Evolutionary conservation across 352 stramenopile species (phyloP), one percentile per base, ranked within the genome.

Genomic region (Halophytophthora batemanensis): DNA sequence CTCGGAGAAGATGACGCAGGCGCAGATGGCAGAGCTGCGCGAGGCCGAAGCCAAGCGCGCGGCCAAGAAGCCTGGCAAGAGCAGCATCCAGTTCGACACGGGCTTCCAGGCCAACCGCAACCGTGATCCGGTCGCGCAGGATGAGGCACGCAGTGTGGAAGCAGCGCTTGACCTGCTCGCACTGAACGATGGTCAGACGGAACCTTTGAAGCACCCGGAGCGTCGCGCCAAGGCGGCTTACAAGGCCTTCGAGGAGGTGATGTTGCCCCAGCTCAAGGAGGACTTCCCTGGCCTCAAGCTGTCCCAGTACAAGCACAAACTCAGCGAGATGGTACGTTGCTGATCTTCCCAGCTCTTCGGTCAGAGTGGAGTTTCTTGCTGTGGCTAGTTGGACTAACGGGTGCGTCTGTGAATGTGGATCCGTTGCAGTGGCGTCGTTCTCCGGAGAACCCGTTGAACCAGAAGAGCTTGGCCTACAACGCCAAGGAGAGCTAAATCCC

Each of bases 241-340:
- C 67, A 91, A 89, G 66, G 80, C 80, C 13, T 91, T 86, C 50
- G 80, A 89, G 55, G 80, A 89, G 50, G 68, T 63, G 7, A 87
- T 77, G 72, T 49, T 91, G 64, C 77, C 75, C 8, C 62, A 88
- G 59, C 50, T 91, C 44, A 80, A 72, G 49, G 63, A 80, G 48
- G 80, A 91, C 40, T 91, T 69, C 58, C 80, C 77, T 5, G 73
- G 80, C 1, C 58, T 91, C 40, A 91, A 91, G 64, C 50, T 91
- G 4, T 91, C 80, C 23, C 80, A 91, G 67, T 91, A 91, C 67
- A 91, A 91, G 59, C 73, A 91, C 33, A 74, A 75, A 38, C 68
- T 91, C 36, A 87, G 76, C 46, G 80, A 91, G 50, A 61, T 84
- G 75, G 79, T 90, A 68, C 66, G 71, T 54, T 12, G 38, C 23